These are phyloP conservation scores for Exophiala phaeomuriformis DNA, from an alignment of 2,329 filamentous ascomycete genomes.

Conservation along the genomic window DNA sequence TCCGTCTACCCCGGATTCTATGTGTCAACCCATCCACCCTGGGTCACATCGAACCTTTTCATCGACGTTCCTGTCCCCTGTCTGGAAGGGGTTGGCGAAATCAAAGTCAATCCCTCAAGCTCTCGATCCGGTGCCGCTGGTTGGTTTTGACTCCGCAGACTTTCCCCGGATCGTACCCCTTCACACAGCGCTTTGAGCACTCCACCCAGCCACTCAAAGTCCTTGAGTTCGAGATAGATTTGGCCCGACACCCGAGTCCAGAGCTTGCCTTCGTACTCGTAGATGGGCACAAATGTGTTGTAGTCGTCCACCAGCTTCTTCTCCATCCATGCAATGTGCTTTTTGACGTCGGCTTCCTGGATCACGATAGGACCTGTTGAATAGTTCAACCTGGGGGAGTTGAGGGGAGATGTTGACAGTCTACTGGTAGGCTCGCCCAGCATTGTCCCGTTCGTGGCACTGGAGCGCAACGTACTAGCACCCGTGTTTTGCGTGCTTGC, in stretches of 20 bases:
- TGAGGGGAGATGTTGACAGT: conserved; percentile 14
- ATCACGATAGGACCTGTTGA: conserved; percentile 20
- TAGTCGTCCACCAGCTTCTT: conserved; percentile 50
- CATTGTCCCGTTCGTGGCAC: not conserved
- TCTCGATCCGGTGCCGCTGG: conserved; percentile 7
- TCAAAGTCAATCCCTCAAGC: conserved; percentile 10
- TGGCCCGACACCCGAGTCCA: conserved; percentile 74
- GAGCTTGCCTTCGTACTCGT: conserved; percentile 53
- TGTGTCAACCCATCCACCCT: conserved; percentile 19
- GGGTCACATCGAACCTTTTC: conserved; percentile 18
- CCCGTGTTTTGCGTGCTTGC: not conserved
- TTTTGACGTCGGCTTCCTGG: conserved; percentile 33
- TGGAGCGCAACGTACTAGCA: conserved; percentile 1
- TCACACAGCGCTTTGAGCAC: conserved; percentile 53
- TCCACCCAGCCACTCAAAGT: conserved; percentile 65
- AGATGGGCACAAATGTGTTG: conserved; percentile 63
- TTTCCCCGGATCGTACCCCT: conserved; percentile 34
- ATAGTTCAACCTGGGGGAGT: conserved; percentile 11
- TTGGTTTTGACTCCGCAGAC: conserved; percentile 15
- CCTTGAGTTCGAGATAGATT: conserved; percentile 70
- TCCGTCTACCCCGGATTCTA: conserved; percentile 4
- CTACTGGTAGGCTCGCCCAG: conserved; percentile 8
- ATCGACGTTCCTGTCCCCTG: conserved; percentile 14
- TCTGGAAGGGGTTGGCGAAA: conserved; percentile 10
- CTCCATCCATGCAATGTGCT: conserved; percentile 53